Evolutionary conservation across 106 monocot genomes (phyloP), one percentile per base, ranked within the genome.

Genomic region (Cymbidium sinense): DNA sequence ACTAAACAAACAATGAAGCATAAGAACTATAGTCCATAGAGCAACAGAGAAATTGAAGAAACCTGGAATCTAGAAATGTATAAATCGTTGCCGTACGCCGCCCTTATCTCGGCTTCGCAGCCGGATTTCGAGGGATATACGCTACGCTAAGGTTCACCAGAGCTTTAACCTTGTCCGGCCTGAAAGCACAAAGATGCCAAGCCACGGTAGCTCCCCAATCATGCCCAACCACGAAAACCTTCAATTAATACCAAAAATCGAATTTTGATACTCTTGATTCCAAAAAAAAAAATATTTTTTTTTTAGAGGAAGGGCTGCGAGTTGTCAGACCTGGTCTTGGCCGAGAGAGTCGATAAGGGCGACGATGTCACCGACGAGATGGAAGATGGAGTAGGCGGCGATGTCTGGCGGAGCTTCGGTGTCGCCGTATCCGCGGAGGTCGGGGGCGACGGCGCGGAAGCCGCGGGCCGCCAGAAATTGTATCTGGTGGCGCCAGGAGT

Each of bases 401-500:
- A 62, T 20, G 28, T n/a, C 74, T 2, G 62, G 0, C 2, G 73
- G 73, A 34, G 55, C 72, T 17, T 79, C 79, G 20, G 80, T 27
- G 71, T 85, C 89, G n/a, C 92, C 92, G 73, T 80, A 92, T 34
- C 92, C 92, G 34, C 92, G 84, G 81, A 89, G 88, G 58, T 92
- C 89, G 23, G 89, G 89, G 5, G 91, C 89, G 50, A 91, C 79
- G 74, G 85, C 83, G 37, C 78, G 86, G 81, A 58, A 92, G 5
- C 92, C 92, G 27, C 77, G 79, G 19, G 73, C 78, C 29, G 92
- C 77, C 23, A 92, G 83, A 54, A 39, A 54, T 47, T 64, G 34
- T 36, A 92, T 87, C 75, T 92, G 92, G 81, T 92, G 87, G 52
- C 89, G 85, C 92, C 92, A 92, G 11, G 89, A 77, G 79, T 92